phyloP scores from a whole-genome alignment of 176 grass and related monocot species.

The Raddia guianensis region DNA sequence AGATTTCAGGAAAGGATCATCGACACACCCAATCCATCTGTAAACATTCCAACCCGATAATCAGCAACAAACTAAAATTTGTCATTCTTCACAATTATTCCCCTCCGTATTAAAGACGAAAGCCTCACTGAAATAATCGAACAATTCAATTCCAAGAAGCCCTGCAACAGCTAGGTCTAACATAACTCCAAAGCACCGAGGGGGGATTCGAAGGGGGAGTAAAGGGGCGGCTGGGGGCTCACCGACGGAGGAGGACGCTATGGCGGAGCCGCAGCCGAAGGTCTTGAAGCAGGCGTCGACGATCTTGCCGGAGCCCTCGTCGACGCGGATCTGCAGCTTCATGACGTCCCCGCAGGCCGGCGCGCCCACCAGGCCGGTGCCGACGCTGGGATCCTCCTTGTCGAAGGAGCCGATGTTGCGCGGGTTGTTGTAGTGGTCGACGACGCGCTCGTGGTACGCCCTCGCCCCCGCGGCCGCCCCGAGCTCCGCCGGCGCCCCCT shows the following conservation, averaged over 20 bases:
- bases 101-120: not conserved
- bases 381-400: constrained; percentile 86
- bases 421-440: constrained; percentile 98
- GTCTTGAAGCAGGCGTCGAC: constrained; percentile 98
- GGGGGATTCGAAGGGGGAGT: not conserved
- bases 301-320: constrained; percentile 83
- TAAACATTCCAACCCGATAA: not conserved
- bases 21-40: not conserved
- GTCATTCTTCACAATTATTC: not conserved
- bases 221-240: not conserved
- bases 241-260: constrained; percentile 97
- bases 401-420: constrained; percentile 94
- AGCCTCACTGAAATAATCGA: not conserved
- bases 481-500: constrained; percentile 14
- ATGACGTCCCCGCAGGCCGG: constrained; percentile 98
- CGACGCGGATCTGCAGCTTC: constrained; percentile 98
- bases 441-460: constrained; percentile 94
- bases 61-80: not conserved
- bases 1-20: not conserved
- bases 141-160: constrained; percentile 10
- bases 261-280: constrained; percentile 96
- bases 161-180: no score
- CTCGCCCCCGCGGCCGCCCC: constrained; percentile 34
- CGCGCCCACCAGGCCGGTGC: constrained; percentile 92
- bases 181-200: not conserved